These are phyloP conservation scores for Fragaria vesca DNA, from an alignment of 306 rosid species.

Conservation along the genomic window DNA sequence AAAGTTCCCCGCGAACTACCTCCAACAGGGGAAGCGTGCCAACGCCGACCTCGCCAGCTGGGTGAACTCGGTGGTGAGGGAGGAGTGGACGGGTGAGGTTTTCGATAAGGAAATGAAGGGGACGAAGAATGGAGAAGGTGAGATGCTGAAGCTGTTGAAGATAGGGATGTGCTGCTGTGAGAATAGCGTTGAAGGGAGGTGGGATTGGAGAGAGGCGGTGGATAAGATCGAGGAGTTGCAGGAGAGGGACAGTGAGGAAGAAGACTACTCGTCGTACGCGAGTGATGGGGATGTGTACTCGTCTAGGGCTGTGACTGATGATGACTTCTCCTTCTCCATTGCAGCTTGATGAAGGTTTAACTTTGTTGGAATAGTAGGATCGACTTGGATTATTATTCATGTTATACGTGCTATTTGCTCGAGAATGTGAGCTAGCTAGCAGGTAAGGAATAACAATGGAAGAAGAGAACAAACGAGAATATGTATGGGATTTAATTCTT, in stretches of 20 bases:
- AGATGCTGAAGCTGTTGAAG: constrained; percentile 66
- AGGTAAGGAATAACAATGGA: constrained; percentile 1
- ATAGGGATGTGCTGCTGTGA: constrained; percentile 75
- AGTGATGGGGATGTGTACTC: constrained; percentile 44
- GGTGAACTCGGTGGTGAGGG: constrained; percentile 66
- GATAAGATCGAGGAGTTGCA: constrained; percentile 55
- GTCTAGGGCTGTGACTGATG: constrained; percentile 47
- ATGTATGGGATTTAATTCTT: neutral
- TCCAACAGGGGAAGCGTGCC: constrained; percentile 45
- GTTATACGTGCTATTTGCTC: neutral
- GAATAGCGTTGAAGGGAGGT: constrained; percentile 41
- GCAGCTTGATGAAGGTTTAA: constrained; percentile 2
- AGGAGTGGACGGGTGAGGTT: constrained; percentile 75
- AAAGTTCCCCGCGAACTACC: constrained; percentile 57
- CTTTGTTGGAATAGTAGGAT: neutral
- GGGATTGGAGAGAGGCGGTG: constrained; percentile 59
- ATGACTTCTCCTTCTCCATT: constrained; percentile 48
- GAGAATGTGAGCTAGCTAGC: neutral
- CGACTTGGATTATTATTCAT: neutral
- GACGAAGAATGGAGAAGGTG: constrained; percentile 44
- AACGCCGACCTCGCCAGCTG: constrained; percentile 55
- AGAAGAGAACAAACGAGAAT: neutral
- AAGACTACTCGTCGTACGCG: constrained; percentile 32
- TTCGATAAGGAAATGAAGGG: constrained; percentile 52
- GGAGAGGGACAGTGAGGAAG: constrained; percentile 51